Base-by-base conservation (phyloP, 352 stramenopile genomes). In the Peronosclerospora sorghi region DNA sequence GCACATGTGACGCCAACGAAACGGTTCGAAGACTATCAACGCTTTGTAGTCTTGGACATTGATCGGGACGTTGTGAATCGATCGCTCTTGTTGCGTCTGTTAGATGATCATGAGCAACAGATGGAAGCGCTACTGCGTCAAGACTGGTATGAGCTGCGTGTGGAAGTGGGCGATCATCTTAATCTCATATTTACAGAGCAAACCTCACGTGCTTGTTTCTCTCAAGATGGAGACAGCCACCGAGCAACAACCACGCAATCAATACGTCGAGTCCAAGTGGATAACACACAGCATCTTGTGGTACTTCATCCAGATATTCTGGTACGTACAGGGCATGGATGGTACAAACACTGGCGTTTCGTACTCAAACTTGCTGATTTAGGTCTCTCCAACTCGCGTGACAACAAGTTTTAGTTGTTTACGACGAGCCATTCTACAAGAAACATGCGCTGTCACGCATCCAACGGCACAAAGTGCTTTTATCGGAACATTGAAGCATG, bases 311-410 rank as follows among this genome's bases (percentile, higher is more conserved):
- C 79, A 5, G 75, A 87, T 41, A 77, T 88, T 41, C 47, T 88
- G 52, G 76, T 91, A 58, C 12, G 62, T 30, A 21, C 35, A 37
- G 9, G 35, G 14, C 18, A 54, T n/a, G n/a, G n/a, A n/a, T n/a
- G n/a, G n/a, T n/a, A n/a, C n/a, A n/a, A n/a, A n/a, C n/a, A n/a
- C n/a, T n/a, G n/a, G n/a, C n/a, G n/a, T n/a, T n/a, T n/a, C n/a
- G n/a, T n/a, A n/a, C n/a, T n/a, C n/a, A n/a, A n/a, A n/a, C 26
- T 28, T 43, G 13, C 14, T 35, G 13, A 14, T 19, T 28, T 47
- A 91, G 78, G 73, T 91, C 13, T 89, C 73, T 27, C 79, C 79
- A 5, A 91, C 79, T 5, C 81, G 63, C 24, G 74, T 91, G 15
- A 91, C 79, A 5, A 81, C 76, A 27, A 87, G 73, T 50, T 77